Base-by-base conservation (phyloP, 306 rosid genomes). In the Quercus agrifolia region DNA sequence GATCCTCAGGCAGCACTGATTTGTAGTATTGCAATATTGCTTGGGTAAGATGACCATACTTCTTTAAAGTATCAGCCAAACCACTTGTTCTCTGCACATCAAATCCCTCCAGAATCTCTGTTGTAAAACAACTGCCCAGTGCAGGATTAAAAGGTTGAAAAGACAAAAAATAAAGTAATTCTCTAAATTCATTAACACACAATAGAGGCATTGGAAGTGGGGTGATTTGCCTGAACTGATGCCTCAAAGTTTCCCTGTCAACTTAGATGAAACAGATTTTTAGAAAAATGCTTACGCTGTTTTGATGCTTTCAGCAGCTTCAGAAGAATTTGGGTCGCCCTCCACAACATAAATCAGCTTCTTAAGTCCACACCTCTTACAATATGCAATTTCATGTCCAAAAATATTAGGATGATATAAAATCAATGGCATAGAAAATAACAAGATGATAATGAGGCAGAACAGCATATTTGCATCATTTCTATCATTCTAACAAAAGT, bases 81-180 rank as follows among this genome's bases (percentile, higher is more conserved):
- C 97, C 94, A 80, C 79, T 83, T 17, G 97, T 94, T 89, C 99
- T 84, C 85, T 91, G 99, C 80, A 94, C 92, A 82, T 94, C 94
- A 90, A 94, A 94, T 63, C 95, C 99, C 86, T 94, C 99, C 84
- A 92, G 81, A 86, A 94, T 86, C 87, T 94, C 99, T 54, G 99
- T 90, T 11, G 99, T 94, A 78, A 91, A 92, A 83, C 99, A 92
- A 78, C 99, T 94, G 95, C 87, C 81, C 54, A 77, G 55, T 66
- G 79, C 78, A 51, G 31, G 25, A 56, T 68, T 62, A 23, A 75
- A 79, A 57, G 38, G 62, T 51, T 35, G 73, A 44, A 72, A 49
- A 78, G 31, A 25, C 69, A 14, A 38, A 35, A 67, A 79, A 63
- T 75, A 18, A 66, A 66, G 1, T 18, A 35, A 67, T 67, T 35